Percentiles rank a stretch among this genome's conserved stretches.
Evolutionary conservation across 2,329 filamentous ascomycete genomes (phyloP).

Genomic region (Cytospora chrysosperma): DNA sequence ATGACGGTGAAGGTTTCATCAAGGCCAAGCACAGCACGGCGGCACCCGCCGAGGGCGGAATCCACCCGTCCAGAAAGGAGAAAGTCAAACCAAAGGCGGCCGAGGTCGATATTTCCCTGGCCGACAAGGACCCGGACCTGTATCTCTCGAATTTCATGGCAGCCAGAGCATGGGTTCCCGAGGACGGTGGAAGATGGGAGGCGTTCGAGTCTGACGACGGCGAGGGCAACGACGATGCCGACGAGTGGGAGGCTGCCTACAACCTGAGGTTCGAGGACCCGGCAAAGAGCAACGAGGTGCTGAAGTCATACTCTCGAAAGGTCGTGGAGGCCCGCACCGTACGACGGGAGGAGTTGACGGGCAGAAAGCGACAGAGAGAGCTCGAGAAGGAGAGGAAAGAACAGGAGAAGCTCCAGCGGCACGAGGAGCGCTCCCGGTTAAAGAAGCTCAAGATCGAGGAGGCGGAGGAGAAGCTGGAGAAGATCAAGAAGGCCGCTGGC

Average conservation of each 20-base stretch:
- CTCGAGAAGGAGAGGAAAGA: slow-evolving; percentile 75
- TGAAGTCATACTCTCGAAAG: slow-evolving; percentile 88
- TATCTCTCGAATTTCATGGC: slow-evolving; percentile 95
- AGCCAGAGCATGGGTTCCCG: slow-evolving; percentile 83
- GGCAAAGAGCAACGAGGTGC: slow-evolving; percentile 78
- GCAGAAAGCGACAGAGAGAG: slow-evolving; percentile 76
- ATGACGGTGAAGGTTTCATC: slow-evolving; percentile 72
- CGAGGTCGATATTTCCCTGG: slow-evolving; percentile 67
- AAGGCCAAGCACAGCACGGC: slow-evolving; percentile 60
- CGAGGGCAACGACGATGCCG: slow-evolving; percentile 73
- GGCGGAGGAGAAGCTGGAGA: slow-evolving; percentile 79
- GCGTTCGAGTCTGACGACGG: slow-evolving; percentile 94
- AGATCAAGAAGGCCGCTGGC: slow-evolving; percentile 88
- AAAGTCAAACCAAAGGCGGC: slow-evolving; percentile 50
- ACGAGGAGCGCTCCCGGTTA: slow-evolving; percentile 78
- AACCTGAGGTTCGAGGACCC: slow-evolving; percentile 96
- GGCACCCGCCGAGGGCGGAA: slow-evolving; percentile 40
- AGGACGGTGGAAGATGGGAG: slow-evolving; percentile 64
- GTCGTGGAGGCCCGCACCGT: slow-evolving; percentile 79
- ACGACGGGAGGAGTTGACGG: slow-evolving; percentile 75
- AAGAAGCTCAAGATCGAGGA: slow-evolving; percentile 89
- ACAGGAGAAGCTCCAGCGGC: slow-evolving; percentile 70
- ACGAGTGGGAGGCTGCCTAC: slow-evolving; percentile 88
- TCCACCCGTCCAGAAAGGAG: slow-evolving; percentile 56
- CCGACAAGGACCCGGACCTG: slow-evolving; percentile 82